phyloP scores from a whole-genome alignment of 1,284 basidiomycete genomes.

The Psilocybe mexicana region DNA sequence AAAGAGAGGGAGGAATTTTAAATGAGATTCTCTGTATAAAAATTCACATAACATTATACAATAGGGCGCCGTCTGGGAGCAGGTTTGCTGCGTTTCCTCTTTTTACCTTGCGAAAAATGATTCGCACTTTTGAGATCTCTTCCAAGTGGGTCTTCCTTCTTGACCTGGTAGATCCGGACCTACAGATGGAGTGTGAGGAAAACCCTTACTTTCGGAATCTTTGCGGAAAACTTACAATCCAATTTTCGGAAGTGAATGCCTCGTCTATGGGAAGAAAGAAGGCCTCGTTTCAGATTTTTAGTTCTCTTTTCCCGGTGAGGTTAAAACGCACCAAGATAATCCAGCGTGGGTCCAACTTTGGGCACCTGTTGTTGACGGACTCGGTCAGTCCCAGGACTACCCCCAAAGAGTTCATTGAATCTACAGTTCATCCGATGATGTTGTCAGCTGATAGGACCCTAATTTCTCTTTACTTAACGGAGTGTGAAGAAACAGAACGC shows the following conservation, averaged over 20 bases:
- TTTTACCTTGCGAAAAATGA: constrained; percentile 85
- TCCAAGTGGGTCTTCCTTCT: constrained; percentile 91
- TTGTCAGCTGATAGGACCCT: constrained; percentile 7
- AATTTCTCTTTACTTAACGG: constrained; percentile 1
- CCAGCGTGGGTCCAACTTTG: constrained; percentile 74
- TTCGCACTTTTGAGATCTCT: constrained; percentile 86
- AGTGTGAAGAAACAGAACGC: constrained; percentile 26
- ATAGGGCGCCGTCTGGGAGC: constrained; percentile 56
- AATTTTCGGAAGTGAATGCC: constrained; percentile 96
- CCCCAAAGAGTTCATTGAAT: constrained; percentile 87
- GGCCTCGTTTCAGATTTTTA: constrained; percentile 12
- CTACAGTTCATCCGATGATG: constrained; percentile 37
- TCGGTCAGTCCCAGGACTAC: constrained; percentile 71
- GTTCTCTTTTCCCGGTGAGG: background rate
- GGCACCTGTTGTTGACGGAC: constrained; percentile 85
- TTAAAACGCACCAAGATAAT: constrained; percentile 73
- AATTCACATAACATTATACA: constrained; percentile 15
- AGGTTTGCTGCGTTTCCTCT: constrained; percentile 78
- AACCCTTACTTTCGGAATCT: background rate
- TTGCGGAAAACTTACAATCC: constrained; percentile 71
- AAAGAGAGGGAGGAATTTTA: background rate
- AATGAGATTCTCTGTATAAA: constrained; percentile 1
- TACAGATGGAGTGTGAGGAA: constrained; percentile 26
- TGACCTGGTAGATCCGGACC: constrained; percentile 95
- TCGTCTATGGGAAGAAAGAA: constrained; percentile 59